Evolutionary conservation across 2,329 filamentous ascomycete genomes (phyloP).

Genomic region (Aureobasidium sp.): DNA sequence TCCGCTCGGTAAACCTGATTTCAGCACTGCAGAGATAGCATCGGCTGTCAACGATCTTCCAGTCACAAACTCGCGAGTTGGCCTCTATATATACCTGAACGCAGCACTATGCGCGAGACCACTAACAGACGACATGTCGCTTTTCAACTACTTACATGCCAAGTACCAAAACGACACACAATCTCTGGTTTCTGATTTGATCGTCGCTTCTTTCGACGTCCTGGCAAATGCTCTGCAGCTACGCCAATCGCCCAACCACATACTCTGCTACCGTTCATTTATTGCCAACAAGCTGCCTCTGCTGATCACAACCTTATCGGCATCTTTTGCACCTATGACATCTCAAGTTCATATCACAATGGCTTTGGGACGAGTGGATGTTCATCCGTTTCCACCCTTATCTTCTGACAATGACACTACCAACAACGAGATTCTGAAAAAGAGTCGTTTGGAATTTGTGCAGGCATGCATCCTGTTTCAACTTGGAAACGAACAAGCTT

Average conservation of each 20-base stretch:
- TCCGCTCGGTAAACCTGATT: constrained; percentile 48
- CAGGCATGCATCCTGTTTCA: constrained; percentile 85
- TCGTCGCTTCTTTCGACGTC: constrained; percentile 83
- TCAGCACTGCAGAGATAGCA: constrained; percentile 54
- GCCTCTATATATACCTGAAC: constrained; percentile 79
- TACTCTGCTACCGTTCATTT: constrained; percentile 76
- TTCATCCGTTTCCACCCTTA: constrained; percentile 58
- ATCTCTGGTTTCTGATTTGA: constrained; percentile 69
- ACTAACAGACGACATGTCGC: constrained; percentile 68
- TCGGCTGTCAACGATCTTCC: constrained; percentile 51
- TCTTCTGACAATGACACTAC: constrained; percentile 49
- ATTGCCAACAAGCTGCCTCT: constrained; percentile 66
- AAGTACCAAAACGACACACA: constrained; percentile 80
- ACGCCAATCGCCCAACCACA: constrained; percentile 50
- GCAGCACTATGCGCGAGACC: constrained; percentile 74
- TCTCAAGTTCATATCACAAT: constrained; percentile 60
- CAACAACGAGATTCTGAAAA: constrained; percentile 51
- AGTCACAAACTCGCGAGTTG: constrained; percentile 67
- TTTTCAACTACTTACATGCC: constrained; percentile 76
- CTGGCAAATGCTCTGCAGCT: constrained; percentile 80
- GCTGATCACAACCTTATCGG: constrained; percentile 51
- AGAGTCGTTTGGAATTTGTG: constrained; percentile 74
- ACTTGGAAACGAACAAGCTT: constrained; percentile 69
- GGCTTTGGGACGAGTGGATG: constrained; percentile 58
- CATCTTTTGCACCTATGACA: constrained; percentile 50